Base-by-base conservation (phyloP, 768 basidiomycete species). In the Lactifluus piperatus region DNA sequence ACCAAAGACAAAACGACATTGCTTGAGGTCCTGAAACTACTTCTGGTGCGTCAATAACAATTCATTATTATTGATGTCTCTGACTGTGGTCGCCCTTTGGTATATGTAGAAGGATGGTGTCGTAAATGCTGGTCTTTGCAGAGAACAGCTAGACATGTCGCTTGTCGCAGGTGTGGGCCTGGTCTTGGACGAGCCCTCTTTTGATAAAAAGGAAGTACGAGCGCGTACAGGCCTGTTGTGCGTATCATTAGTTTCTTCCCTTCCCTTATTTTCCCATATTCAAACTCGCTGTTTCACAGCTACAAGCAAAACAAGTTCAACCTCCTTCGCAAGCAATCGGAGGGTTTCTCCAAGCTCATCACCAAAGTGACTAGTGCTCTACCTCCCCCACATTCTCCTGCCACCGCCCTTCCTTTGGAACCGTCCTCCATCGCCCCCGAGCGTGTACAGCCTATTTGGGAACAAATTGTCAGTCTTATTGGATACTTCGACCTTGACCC, bases 261-360 rank as follows among this genome's bases (percentile, higher is more conserved):
- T 9, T 36, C 9, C 47, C 37, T 53, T 56, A 52, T 39, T 58
- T 24, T 45, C 10, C 61, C 24, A 24, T 32, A 26, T 26, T 30
- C 20, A 55, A 45, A n/a, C 3, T 14, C 13, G 2, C 43, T 18
- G 4, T 22, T 13, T 18, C 54, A n/a, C 68, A 94, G 91, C 70
- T 95, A 94, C 76, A 94, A 93, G 71, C 95, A 99, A 72, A 93
- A 93, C 75, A 99, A 98, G 73, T 95, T 94, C 77, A 99, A 98
- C 69, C 81, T 99, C 39, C 81, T 97, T 16, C 87, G 97, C 37
- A 97, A 99, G 74, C 91, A 97, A 67, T 94, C 94, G 0, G 95
- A 98, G 75, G 97, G 97, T 8, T 99, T 93, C 74, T 91, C 91
- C 70, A 94, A 94, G 71, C 82, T 98, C 32, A 82, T 86, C 27